phyloP scores from a whole-genome alignment of 306 rosid species.

The Trichosanthes truncata region DNA sequence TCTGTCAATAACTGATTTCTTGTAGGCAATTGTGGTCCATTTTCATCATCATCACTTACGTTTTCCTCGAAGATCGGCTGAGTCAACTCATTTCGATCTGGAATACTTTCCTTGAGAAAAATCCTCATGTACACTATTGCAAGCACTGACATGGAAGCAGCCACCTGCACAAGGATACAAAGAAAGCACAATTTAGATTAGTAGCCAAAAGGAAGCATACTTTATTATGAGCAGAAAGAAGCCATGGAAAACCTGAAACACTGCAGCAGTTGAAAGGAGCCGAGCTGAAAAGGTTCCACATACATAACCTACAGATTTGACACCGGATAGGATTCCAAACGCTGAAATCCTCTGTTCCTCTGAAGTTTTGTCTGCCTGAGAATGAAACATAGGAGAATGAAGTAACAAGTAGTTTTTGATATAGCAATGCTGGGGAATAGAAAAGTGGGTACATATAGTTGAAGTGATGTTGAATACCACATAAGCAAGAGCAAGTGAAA shows the following conservation, averaged over 20 bases:
- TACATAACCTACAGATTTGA: constrained; percentile 46
- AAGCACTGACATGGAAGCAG: constrained; percentile 44
- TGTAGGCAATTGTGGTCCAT: constrained; percentile 13
- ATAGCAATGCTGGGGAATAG: too few species aligned
- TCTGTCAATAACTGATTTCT: constrained; percentile 26
- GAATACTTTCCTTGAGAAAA: constrained; percentile 59
- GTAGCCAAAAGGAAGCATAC: background rate
- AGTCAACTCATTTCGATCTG: constrained; percentile 15
- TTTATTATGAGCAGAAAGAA: background rate
- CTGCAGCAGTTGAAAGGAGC: constrained; percentile 43
- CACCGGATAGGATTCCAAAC: constrained; percentile 71
- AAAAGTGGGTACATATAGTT: background rate
- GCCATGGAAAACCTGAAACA: constrained; percentile 48
- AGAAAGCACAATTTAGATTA: background rate
- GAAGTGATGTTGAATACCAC: constrained; percentile 35
- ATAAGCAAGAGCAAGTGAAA: constrained; percentile 72
- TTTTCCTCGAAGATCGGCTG: constrained; percentile 45
- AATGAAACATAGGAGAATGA: background rate
- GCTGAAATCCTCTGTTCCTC: constrained; percentile 42
- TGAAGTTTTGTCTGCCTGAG: constrained; percentile 57
- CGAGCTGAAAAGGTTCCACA: constrained; percentile 66
- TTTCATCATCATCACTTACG: background rate
- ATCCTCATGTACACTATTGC: constrained; percentile 65
- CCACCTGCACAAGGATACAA: constrained; percentile 28
- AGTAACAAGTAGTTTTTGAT: background rate